Base-by-base conservation (phyloP, 2,329 filamentous ascomycete genomes). In the Mollisia scopiformis region DNA sequence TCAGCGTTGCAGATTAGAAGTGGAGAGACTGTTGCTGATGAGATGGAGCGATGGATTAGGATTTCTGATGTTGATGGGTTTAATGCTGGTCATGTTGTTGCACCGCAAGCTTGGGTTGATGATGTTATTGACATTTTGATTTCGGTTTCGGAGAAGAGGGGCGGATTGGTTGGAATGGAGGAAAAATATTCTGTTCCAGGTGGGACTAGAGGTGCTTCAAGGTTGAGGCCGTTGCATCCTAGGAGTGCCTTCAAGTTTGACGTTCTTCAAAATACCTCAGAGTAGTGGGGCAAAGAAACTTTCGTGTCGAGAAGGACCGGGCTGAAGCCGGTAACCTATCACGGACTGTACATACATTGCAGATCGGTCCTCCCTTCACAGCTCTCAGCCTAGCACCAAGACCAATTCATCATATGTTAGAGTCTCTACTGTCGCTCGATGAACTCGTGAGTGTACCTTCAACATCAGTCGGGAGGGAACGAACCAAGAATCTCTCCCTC, bases 31-130 rank as follows among this genome's bases (percentile, higher is more conserved):
- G 50, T 53, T 7, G 50, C 50, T 21, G 50, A 53, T 37, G 50
- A 53, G 25, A 16, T 35, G 28, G 50, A 53, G 19, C 6, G 50
- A 27, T 53, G 50, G 50, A 37, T 53, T 21, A 23, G 19, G 6
- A 16, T 35, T 33, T 28, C 23, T 6, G 50, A 37, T 37, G 30
- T 53, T 19, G 52, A 55, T 41, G 52, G 52, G 14, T 55, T 55
- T 33, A 39, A 55, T 43, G 14, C 43, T 16, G 35, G 31, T 10
- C 33, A 55, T 43, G 52, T 55, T 25, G 33, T 28, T n/a, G 35
- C 27, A 3, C 52, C 52, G 27, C 31, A 33, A 39, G 23, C 31
- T 16, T 55, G 31, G 31, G 33, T n/a, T n/a, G n/a, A 25, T 13
- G 52, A 55, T 43, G 33, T 55, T 2, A 41, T 55, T n/a, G 25